These are phyloP conservation scores for Lagenidium sp. DNA, from an alignment of 352 stramenopile species.

Conservation along the genomic window DNA sequence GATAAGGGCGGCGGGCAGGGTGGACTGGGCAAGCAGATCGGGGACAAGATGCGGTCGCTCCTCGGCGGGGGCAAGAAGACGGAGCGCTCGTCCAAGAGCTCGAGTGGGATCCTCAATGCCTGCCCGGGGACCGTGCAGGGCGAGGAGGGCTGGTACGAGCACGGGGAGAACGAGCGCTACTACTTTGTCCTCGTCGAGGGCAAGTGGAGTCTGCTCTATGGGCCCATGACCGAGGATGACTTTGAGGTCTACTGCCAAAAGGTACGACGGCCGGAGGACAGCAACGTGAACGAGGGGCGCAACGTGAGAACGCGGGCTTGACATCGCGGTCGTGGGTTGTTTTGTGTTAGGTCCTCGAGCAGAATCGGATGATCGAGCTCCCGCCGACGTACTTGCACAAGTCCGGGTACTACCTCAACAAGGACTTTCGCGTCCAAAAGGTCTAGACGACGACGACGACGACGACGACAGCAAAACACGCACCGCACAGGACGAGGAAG, in stretches of 20 bases:
- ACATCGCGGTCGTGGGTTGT: background rate
- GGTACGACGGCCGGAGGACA: too few relatives aligned
- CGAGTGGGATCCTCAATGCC: constrained; percentile 74
- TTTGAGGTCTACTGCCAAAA: constrained; percentile 70
- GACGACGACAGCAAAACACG: too few relatives aligned
- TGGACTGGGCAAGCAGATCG: constrained; percentile 60
- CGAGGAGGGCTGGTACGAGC: constrained; percentile 84
- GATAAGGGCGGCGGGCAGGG: constrained; percentile 18
- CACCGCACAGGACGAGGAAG: too few relatives aligned
- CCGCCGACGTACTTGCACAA: constrained; percentile 80
- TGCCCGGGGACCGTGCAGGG: constrained; percentile 70
- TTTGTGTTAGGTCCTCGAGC: constrained; percentile 41
- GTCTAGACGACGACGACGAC: constrained; percentile 39
- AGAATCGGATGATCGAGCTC: constrained; percentile 56
- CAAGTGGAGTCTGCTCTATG: constrained; percentile 84
- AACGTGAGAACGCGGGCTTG: background rate
- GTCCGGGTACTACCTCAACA: constrained; percentile 58
- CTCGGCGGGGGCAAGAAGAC: constrained; percentile 65
- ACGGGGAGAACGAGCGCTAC: constrained; percentile 81
- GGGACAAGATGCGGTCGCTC: constrained; percentile 76
- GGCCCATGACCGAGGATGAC: constrained; percentile 78
- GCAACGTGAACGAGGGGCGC: too few relatives aligned
- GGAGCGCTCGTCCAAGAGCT: constrained; percentile 44
- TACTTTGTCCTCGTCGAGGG: constrained; percentile 77
- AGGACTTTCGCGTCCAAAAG: constrained; percentile 57